Evolutionary conservation across 129 eudicot species (phyloP).

Genomic region (Chrysanthemum makinoi): DNA sequence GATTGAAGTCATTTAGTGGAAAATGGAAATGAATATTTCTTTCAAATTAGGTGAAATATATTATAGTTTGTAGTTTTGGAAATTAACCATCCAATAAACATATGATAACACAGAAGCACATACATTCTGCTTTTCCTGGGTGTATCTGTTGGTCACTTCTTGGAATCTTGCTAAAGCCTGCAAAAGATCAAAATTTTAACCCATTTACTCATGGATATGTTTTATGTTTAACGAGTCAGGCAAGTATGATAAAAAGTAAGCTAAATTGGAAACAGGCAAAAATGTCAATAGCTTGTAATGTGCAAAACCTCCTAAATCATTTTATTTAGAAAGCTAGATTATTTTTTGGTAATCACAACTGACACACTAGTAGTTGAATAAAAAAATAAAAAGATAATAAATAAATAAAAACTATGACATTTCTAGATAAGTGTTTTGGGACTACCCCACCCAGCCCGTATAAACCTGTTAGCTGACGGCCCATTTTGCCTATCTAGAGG

Average conservation of each 20-base stretch:
- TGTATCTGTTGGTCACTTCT: conserved; percentile 93
- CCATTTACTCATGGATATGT: too few relatives aligned
- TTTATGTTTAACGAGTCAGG: too few relatives aligned
- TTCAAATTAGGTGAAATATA: neutral
- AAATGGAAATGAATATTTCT: neutral
- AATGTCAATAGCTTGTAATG: neutral
- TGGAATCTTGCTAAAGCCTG: conserved; percentile 95
- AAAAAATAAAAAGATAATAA: too few relatives aligned
- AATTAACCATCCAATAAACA: neutral
- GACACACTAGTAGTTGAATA: too few relatives aligned
- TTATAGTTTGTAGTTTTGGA: neutral
- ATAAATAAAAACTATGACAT: too few relatives aligned
- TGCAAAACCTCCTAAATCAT: too few relatives aligned
- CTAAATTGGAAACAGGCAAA: neutral
- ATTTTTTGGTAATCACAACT: too few relatives aligned
- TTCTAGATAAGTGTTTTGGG: too few relatives aligned
- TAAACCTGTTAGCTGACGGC: too few relatives aligned
- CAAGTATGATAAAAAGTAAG: neutral
- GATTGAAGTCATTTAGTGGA: conserved; percentile 1
- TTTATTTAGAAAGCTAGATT: too few relatives aligned
- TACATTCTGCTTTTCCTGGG: conserved; percentile 92
- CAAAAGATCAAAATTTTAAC: conserved; percentile 16
- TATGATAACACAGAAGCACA: conserved; percentile 22
- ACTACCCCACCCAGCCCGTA: too few relatives aligned
- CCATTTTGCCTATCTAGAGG: too few relatives aligned